Conservation (phyloP, 352 stramenopile genomes). For the Peronospora belbahrii region DNA sequence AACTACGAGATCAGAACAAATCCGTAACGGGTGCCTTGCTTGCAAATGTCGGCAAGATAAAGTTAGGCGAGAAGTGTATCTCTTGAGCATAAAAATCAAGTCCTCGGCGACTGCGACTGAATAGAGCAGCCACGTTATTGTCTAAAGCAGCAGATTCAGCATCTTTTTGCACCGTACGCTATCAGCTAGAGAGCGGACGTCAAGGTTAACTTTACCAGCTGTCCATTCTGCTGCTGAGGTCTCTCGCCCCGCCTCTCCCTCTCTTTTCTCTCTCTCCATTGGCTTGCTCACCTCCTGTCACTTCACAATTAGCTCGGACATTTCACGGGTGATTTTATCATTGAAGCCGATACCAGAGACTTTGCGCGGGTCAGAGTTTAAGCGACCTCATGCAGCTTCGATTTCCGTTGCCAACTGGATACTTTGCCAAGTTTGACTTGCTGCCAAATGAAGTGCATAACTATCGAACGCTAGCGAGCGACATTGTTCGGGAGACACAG, state of each 20-base stretch:
- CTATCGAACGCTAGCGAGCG: slow-evolving; percentile 44
- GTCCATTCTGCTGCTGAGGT: slow-evolving; percentile 16
- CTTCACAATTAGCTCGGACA: slow-evolving; percentile 28
- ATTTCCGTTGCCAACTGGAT: slow-evolving; percentile 56
- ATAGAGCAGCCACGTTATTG: slow-evolving; percentile 14
- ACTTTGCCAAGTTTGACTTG: slow-evolving; percentile 71
- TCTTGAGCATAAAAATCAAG: slow-evolving; percentile 19
- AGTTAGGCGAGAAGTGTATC: not conserved
- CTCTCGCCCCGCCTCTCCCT: slow-evolving; percentile 12
- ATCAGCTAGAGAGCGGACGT: slow-evolving; percentile 7
- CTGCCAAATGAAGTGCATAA: slow-evolving; percentile 41
- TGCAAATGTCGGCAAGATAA: slow-evolving; percentile 8
- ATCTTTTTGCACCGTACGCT: slow-evolving; percentile 17
- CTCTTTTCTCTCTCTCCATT: slow-evolving; percentile 6
- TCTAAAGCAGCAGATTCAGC: slow-evolving; percentile 17
- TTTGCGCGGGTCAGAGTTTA: no score
- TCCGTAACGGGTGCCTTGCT: slow-evolving; percentile 12
- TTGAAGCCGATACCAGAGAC: slow-evolving; percentile 7
- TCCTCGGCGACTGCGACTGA: slow-evolving; percentile 7
- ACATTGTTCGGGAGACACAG: slow-evolving; percentile 61
- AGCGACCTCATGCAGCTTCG: slow-evolving; percentile 48
- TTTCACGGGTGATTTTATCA: not conserved
- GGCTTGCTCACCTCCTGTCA: slow-evolving; percentile 9
- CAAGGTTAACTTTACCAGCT: slow-evolving; percentile 18
- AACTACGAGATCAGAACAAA: slow-evolving; percentile 11